Base-by-base conservation (phyloP, 116 monocot genomes). In the Iris pallida region DNA sequence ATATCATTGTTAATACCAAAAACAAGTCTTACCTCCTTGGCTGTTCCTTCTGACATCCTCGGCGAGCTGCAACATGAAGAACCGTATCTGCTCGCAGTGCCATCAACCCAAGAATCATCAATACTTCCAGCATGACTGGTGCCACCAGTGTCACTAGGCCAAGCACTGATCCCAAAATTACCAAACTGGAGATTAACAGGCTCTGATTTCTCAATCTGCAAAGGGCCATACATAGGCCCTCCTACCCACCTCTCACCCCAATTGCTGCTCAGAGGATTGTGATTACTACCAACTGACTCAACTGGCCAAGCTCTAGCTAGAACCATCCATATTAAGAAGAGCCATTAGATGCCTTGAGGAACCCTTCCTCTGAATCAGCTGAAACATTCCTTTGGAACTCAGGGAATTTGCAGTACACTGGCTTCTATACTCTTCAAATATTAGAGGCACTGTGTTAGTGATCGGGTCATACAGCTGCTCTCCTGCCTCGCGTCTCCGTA, bases 121-220 rank as follows among this genome's bases (percentile, higher is more conserved):
- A 86, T 46, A 60, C 81, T 94, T 68, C 94, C 83, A 43, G 83
- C 14, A 57, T 83, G 71, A 63, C 94, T 95, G 14, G 90, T 82
- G 17, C 87, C 79, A 18, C 88, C 74, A 45, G 88, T 70, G 62
- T 95, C 90, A 73, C 68, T 81, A 7, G 85, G 88, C 94, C 90
- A 95, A 55, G 90, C 90, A 71, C 94, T 95, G 45, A 95, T 66
- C 1, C 90, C 90, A 71, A 88, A 86, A 66, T 70, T 83, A 49
- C 94, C 94, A 83, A 95, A 95, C 58, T 90, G 90, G 47, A 95
- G 83, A 79, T 95, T 95, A 20, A 95, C 85, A 2, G 85, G 83
- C 75, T 90, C 94, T 48, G 88, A 85, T 61, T 76, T 90, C 45
- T 80, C 79, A 58, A 95, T 90, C 60, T 85, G 76, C 51, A 94